Base-by-base conservation (phyloP, 208 protist genomes). In the Trypanosoma cruzi region DNA sequence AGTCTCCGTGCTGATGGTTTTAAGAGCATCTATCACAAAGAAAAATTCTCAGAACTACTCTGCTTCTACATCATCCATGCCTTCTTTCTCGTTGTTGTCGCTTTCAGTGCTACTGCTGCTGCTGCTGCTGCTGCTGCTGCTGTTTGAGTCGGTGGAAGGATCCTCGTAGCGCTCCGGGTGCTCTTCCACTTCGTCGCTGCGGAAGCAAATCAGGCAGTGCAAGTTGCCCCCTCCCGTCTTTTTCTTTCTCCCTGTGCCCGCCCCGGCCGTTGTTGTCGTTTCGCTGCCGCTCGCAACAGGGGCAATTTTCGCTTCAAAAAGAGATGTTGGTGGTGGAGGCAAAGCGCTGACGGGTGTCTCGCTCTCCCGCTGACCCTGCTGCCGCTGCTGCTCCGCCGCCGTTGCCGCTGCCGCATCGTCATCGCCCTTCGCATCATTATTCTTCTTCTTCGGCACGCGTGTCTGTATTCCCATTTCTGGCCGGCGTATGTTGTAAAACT, bases 401-500 rank as follows among this genome's bases (percentile, higher is more conserved):
- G 22, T 11, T 37, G 28, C 14, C 26, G 20, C 18, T 46, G 0
- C 29, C 34, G 11, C 29, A 11, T 57, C 53, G 26, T 57, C 53
- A 20, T 55, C 46, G 14, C 7, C 46, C 16, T 40, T 40, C n/a
- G 7, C 34, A n/a, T 60, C 48, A 4, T 53, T 64, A 6, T 46
- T 64, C 63, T 75, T 80, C 61, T 81, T 84, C 61, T 68, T 80
- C 28, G 64, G 63, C 50, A 67, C 69, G 16, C 79, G 75, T 52
- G 67, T 79, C 67, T 97, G 89, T 46, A 97, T 72, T 22, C 93
- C 91, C 46, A 86, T 68, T 55, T 98, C 91, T 13, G 88, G 84
- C 29, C 88, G 85, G 4, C 94, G 90, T 62, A 96, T 97, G 77
- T 97, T 96, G 58, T 92, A 96, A 70, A 84, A 94, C 22, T 93